Conservation (phyloP, 805 yeast species). For the Spencermartinsiella europaea region DNA sequence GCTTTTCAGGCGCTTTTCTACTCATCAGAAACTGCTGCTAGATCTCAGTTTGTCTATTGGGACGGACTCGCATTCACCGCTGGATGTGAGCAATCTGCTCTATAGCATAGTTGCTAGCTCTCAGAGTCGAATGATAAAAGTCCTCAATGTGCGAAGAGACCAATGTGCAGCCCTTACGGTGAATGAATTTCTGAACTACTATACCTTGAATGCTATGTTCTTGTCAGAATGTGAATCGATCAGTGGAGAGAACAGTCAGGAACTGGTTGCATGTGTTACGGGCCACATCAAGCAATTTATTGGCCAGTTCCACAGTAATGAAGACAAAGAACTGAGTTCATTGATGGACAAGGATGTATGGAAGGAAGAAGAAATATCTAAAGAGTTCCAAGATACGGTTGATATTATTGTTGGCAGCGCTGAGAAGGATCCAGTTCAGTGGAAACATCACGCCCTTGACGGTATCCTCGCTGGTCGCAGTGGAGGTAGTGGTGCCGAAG, state of each 20-base stretch:
- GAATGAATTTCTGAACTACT: constrained; percentile 61
- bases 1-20: constrained; percentile 63
- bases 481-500: constrained; percentile 11
- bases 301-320: constrained; percentile 48
- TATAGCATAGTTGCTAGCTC: constrained; percentile 63
- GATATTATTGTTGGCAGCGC: constrained; percentile 48
- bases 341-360: constrained; percentile 67
- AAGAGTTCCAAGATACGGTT: constrained; percentile 43
- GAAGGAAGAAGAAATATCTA: constrained; percentile 63
- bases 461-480: constrained; percentile 19
- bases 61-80: constrained; percentile 15
- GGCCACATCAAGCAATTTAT: constrained; percentile 60
- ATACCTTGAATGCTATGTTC: constrained; percentile 61
- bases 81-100: constrained; percentile 51
- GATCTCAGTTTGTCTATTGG: constrained; percentile 49
- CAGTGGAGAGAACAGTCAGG: constrained; percentile 58
- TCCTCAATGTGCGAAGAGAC: constrained; percentile 71
- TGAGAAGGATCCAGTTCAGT: constrained; percentile 41
- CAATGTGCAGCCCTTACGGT: constrained; percentile 54
- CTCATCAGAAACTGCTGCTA: constrained; percentile 73
- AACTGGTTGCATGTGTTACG: constrained; percentile 63
- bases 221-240: constrained; percentile 78
- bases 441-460: constrained; percentile 44
- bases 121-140: constrained; percentile 71
- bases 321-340: constrained; percentile 42